Percentiles rank a stretch among this genome's conserved stretches.
phyloP scores from a whole-genome alignment of 1,139 yeast species.

The Taiozyma sp. region DNA sequence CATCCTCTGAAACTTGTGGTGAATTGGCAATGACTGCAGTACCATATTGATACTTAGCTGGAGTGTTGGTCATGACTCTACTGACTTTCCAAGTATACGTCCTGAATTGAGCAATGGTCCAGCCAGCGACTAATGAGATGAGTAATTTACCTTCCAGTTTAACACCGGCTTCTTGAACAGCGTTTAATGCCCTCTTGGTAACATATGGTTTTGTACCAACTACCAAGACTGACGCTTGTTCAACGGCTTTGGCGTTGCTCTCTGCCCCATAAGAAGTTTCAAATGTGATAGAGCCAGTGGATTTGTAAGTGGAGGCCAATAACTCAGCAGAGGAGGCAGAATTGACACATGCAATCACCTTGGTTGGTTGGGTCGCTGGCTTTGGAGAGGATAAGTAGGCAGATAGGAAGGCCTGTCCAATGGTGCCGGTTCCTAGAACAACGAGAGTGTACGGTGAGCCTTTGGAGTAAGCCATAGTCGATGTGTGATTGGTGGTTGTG shows the following conservation, averaged over 20 bases:
- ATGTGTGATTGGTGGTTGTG: too few species aligned
- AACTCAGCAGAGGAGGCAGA: slow-evolving; percentile 45
- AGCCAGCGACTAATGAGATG: slow-evolving; percentile 88
- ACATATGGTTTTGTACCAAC: slow-evolving; percentile 86
- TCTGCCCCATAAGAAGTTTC: slow-evolving; percentile 48
- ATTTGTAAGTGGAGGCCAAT: slow-evolving; percentile 37
- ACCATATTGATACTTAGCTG: slow-evolving; percentile 88
- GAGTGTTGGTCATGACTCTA: slow-evolving; percentile 97
- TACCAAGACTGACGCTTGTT: slow-evolving; percentile 61
- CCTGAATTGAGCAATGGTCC: slow-evolving; percentile 68
- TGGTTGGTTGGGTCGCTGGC: slow-evolving; percentile 45
- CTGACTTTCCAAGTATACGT: slow-evolving; percentile 54
- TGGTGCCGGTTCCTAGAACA: slow-evolving; percentile 89
- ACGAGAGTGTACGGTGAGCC: slow-evolving; percentile 45
- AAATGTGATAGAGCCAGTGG: slow-evolving; percentile 37
- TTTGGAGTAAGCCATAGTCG: neutral
- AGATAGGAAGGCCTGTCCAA: slow-evolving; percentile 93
- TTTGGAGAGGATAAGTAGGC: slow-evolving; percentile 57
- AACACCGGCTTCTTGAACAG: slow-evolving; percentile 28
- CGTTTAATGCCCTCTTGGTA: slow-evolving; percentile 51
- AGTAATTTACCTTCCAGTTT: slow-evolving; percentile 52
- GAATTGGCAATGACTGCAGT: slow-evolving; percentile 84
- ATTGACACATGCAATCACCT: slow-evolving; percentile 72
- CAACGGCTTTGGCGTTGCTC: slow-evolving; percentile 51
- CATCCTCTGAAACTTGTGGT: slow-evolving; percentile 39